phyloP scores from a whole-genome alignment of 2,329 filamentous ascomycete species.

The Calonectria pseudoturangicola region DNA sequence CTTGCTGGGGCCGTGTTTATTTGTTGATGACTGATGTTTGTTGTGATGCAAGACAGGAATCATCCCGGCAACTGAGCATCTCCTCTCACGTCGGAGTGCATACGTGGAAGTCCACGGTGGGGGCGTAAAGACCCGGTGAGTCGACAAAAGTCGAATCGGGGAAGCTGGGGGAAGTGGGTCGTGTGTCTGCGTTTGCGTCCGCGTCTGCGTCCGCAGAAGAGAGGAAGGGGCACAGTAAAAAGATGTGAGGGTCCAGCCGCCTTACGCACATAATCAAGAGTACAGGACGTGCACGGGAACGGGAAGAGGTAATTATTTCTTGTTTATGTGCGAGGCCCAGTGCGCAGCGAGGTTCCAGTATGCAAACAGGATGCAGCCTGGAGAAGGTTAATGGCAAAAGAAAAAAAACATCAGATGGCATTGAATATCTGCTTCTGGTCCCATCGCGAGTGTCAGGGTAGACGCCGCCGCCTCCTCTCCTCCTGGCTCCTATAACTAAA shows the following conservation, averaged over 20 bases:
- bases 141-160: slow-evolving; percentile 37
- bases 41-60: slow-evolving; percentile 39
- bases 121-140: slow-evolving; percentile 24
- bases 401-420: slow-evolving; percentile 22
- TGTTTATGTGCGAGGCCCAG: slow-evolving; percentile 13
- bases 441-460: not conserved
- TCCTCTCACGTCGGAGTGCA: slow-evolving; percentile 42
- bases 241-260: slow-evolving; percentile 1
- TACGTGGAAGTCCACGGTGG: slow-evolving; percentile 28
- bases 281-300: slow-evolving; percentile 16
- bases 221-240: not conserved
- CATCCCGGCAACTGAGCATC: slow-evolving; percentile 39
- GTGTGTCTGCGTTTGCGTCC: slow-evolving; percentile 9
- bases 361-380: slow-evolving; percentile 28
- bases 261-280: slow-evolving; percentile 22
- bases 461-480: not conserved
- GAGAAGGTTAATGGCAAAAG: slow-evolving; percentile 12
- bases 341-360: not conserved
- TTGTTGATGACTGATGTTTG: slow-evolving; percentile 29
- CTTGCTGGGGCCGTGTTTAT: slow-evolving; percentile 24
- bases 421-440: not conserved
- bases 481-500: not conserved
- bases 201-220: not conserved
- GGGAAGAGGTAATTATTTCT: slow-evolving; percentile 11
- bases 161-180: slow-evolving; percentile 36